A percentile compares a stretch with the other conserved stretches of the same genome.
These are phyloP conservation scores for Suillus tomentosus DNA, from an alignment of 768 basidiomycete genomes.

Conservation along the genomic window DNA sequence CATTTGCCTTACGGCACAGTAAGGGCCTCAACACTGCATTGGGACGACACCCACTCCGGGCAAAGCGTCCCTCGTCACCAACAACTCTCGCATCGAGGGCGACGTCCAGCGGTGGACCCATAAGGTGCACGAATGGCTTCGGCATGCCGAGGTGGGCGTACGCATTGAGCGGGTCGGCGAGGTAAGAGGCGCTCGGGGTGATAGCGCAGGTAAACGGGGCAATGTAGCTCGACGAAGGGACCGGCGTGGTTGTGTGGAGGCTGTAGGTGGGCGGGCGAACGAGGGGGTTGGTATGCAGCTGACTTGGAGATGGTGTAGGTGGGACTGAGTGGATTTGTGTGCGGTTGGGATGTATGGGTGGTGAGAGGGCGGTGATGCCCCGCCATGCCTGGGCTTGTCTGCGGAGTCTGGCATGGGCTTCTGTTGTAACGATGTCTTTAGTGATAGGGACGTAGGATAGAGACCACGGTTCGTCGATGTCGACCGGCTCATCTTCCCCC, in stretches of 20 bases:
- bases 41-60: conserved; percentile 56
- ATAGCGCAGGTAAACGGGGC: conserved; percentile 66
- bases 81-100: conserved; percentile 78
- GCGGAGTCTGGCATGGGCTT: conserved; percentile 52
- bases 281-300: conserved; percentile 34
- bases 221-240: conserved; percentile 58
- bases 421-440: conserved; percentile 44
- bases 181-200: conserved; percentile 66
- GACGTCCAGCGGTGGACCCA: conserved; percentile 76
- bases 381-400: conserved; percentile 66
- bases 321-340: conserved; percentile 34
- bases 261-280: conserved; percentile 62
- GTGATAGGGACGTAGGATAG: conserved; percentile 48
- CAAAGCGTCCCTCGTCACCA: conserved; percentile 63
- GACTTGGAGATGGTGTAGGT: conserved; percentile 23
- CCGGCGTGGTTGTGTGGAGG: conserved; percentile 61
- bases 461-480: conserved; percentile 51
- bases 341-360: conserved; percentile 23
- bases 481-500: conserved; percentile 48
- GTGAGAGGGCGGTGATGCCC: conserved; percentile 60
- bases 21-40: conserved; percentile 49
- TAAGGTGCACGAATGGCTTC: conserved; percentile 78
- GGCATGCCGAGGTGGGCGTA: conserved; percentile 83
- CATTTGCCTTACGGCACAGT: conserved; percentile 34
- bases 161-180: conserved; percentile 81